A percentile compares a stretch with the other conserved stretches of the same genome.
phyloP scores from a whole-genome alignment of 331 rosid genomes.

The Prunus yedoensis region DNA sequence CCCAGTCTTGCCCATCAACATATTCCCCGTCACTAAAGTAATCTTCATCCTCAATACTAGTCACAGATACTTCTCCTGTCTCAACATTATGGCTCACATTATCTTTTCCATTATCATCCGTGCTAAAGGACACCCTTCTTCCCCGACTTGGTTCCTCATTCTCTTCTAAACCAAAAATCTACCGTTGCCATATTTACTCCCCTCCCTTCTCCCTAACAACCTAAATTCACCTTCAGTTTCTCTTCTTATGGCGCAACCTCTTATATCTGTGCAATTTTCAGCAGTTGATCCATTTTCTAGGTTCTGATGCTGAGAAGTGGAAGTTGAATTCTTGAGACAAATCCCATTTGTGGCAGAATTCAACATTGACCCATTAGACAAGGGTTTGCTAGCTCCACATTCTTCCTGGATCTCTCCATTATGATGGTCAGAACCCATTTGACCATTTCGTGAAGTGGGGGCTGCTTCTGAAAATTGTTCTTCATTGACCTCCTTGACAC shows the following conservation, averaged over 20 bases:
- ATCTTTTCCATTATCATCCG: slow-evolving; percentile 63
- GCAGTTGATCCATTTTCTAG: slow-evolving; percentile 60
- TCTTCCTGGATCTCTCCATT: slow-evolving; percentile 59
- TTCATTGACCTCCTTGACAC: slow-evolving; percentile 69
- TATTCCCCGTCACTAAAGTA: slow-evolving; percentile 72
- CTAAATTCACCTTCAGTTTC: slow-evolving; percentile 95
- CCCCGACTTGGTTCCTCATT: slow-evolving; percentile 55
- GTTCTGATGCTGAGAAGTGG: slow-evolving; percentile 41
- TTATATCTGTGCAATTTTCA: slow-evolving; percentile 52
- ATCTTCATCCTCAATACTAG: slow-evolving; percentile 77
- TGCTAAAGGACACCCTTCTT: slow-evolving; percentile 82
- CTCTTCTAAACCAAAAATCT: slow-evolving; percentile 83
- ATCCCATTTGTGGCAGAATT: slow-evolving; percentile 37
- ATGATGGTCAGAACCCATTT: slow-evolving; percentile 30
- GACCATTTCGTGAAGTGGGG: slow-evolving; percentile 42
- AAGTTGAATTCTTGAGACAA: slow-evolving; percentile 35
- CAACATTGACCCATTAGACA: slow-evolving; percentile 25
- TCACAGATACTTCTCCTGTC: slow-evolving; percentile 59
- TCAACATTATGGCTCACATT: slow-evolving; percentile 42
- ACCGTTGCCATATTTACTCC: slow-evolving; percentile 60
- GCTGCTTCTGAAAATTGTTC: slow-evolving; percentile 44
- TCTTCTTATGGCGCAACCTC: slow-evolving; percentile 84
- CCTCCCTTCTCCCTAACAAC: slow-evolving; percentile 83
- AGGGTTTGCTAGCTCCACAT: slow-evolving; percentile 35
- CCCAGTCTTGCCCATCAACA: slow-evolving; percentile 76